Conservation (phyloP, 129 eudicot genomes). For the Flaveria sonorensis region DNA sequence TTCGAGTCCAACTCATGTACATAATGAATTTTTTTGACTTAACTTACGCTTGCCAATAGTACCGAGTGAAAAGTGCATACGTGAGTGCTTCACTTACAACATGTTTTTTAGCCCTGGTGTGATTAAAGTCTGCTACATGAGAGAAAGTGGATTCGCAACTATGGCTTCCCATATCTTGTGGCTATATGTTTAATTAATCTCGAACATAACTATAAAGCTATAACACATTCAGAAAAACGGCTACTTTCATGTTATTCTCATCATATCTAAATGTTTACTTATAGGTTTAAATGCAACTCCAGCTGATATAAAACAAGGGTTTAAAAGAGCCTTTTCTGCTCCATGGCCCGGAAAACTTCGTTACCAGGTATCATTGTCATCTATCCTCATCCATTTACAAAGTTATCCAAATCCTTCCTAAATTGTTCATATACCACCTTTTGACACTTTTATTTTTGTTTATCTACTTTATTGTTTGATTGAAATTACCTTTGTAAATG, state of each 20-base stretch:
- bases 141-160: not conserved
- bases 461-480: conserved; percentile 1
- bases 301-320: conserved; percentile 90
- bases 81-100: not conserved
- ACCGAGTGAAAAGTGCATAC: not conserved
- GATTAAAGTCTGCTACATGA: not conserved
- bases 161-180: not conserved
- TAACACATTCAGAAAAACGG: not conserved
- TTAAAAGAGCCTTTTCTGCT: conserved; percentile 90
- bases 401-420: not conserved
- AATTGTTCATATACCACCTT: not conserved
- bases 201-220: not conserved
- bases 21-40: not conserved
- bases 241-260: not conserved
- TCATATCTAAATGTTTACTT: not conserved
- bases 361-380: conserved; percentile 55
- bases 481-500: not conserved
- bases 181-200: not conserved
- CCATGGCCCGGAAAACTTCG: conserved; percentile 98
- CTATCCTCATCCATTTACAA: conserved; percentile 1
- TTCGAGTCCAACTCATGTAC: not conserved
- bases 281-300: conserved; percentile 61
- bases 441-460: not conserved
- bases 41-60: too few relatives aligned
- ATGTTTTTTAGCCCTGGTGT: not conserved